Conservation (phyloP, 257 asterid genomes). For the Solanum medicagineum region DNA sequence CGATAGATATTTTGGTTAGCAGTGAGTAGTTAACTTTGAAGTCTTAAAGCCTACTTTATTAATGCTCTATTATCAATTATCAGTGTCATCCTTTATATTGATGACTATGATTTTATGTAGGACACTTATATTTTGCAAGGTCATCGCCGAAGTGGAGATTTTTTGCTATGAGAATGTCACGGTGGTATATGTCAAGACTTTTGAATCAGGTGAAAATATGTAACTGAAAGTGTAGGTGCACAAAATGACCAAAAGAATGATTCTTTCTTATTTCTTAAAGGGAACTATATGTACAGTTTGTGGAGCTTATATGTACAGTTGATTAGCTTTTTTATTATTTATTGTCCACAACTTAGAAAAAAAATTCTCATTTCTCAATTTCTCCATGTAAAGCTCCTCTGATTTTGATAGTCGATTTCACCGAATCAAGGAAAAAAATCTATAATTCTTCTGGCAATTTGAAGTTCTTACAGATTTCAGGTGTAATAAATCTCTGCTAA, state of each 20-base stretch:
- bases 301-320: no score
- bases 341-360: no score
- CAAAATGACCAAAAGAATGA: no score
- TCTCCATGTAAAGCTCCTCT: not conserved
- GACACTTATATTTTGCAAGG: not conserved
- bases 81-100: not conserved
- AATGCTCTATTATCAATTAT: not conserved
- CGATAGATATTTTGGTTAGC: not conserved
- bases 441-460: not conserved
- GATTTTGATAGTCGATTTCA: not conserved
- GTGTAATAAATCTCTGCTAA: not conserved
- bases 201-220: no score
- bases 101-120: not conserved
- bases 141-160: slow-evolving; percentile 11
- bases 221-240: no score
- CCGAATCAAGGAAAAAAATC: not conserved
- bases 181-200: not conserved
- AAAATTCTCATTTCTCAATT: not conserved
- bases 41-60: not conserved
- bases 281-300: no score
- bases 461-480: not conserved
- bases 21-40: not conserved
- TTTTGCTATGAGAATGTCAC: slow-evolving; percentile 10
- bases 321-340: no score
- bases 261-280: no score